A percentile compares a stretch with the other conserved stretches of the same genome.
Evolutionary conservation across 257 asterid genomes (phyloP).

Genomic region (Nicotiana tabacum): DNA sequence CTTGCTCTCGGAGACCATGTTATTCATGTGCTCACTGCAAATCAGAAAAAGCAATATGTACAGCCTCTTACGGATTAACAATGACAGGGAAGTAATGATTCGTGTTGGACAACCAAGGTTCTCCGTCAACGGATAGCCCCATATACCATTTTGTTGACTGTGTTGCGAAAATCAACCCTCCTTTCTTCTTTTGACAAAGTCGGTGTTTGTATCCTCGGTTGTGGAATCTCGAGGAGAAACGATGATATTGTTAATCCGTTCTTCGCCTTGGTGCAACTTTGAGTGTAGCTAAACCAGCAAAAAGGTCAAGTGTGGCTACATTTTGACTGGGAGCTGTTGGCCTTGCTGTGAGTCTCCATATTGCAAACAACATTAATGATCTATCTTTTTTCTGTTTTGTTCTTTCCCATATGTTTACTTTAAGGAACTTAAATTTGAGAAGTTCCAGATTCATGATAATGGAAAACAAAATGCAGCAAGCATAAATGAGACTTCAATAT

Average conservation of each 20-base stretch:
- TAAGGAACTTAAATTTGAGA: neutral
- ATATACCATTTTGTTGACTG: too few species aligned
- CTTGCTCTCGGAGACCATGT: too few species aligned
- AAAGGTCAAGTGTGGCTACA: neutral
- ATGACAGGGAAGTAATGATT: too few species aligned
- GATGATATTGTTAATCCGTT: neutral
- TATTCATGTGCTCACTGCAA: too few species aligned
- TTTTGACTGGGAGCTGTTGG: neutral
- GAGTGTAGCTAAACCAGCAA: neutral
- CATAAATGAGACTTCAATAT: neutral
- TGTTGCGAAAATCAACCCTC: neutral
- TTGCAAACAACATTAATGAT: neutral
- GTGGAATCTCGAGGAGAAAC: constrained; percentile 16
- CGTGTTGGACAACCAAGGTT: too few species aligned
- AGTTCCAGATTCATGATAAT: neutral
- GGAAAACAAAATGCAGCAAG: neutral
- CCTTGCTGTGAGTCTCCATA: neutral
- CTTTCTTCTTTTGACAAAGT: constrained; percentile 17
- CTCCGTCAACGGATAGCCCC: too few species aligned
- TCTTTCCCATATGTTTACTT: neutral
- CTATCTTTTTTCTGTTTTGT: neutral
- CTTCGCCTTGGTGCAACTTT: neutral
- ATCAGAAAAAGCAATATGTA: too few species aligned
- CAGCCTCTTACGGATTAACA: too few species aligned
- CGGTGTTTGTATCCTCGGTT: constrained; percentile 7